Conservation (phyloP, 768 basidiomycete genomes). For the Clavulina sp. region DNA sequence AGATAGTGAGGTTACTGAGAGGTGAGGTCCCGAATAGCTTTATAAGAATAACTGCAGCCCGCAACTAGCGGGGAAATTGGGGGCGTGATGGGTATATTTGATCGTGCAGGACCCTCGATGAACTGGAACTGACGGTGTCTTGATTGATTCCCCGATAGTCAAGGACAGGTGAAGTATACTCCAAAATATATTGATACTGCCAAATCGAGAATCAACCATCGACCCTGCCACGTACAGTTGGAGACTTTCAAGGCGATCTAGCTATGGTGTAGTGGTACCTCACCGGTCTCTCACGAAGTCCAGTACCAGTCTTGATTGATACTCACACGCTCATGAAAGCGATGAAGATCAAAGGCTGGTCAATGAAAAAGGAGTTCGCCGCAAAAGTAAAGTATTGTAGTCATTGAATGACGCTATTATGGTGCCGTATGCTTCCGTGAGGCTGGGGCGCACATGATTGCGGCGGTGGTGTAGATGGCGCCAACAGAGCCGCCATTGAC, state of each 20-base stretch:
- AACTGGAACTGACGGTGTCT: not conserved
- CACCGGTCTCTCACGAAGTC: too few species aligned
- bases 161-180: too few species aligned
- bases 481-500: not conserved
- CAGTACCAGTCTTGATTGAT: too few species aligned
- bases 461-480: not conserved
- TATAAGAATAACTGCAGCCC: not conserved
- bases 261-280: too few species aligned
- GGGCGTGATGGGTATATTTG: not conserved
- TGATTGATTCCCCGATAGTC: too few species aligned
- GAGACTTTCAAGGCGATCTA: too few species aligned
- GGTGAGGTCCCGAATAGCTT: not conserved
- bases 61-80: not conserved
- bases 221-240: too few species aligned
- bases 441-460: not conserved
- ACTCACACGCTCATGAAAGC: too few species aligned
- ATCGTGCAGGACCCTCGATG: not conserved
- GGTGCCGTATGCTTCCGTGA: not conserved
- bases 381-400: not conserved
- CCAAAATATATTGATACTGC: too few species aligned
- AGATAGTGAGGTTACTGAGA: not conserved
- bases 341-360: too few species aligned
- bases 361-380: too few species aligned
- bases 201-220: too few species aligned
- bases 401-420: not conserved